Conservation (phyloP, 2,329 filamentous ascomycete species). For the Chaetomium strumarium region DNA sequence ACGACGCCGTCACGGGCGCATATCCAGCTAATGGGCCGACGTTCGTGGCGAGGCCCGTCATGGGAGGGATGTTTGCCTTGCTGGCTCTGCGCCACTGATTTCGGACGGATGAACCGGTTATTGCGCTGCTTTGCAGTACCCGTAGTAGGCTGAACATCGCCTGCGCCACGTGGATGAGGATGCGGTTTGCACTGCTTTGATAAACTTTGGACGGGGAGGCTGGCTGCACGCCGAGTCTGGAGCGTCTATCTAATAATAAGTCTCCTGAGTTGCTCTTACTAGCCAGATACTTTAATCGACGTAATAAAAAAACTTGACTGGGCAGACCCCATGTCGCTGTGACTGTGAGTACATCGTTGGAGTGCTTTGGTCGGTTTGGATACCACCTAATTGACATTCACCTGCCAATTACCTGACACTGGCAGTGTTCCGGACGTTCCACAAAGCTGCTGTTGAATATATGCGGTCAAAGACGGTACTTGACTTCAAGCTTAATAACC, state of each 20-base stretch:
- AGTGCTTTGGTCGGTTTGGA: too few species aligned
- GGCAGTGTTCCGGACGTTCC: too few species aligned
- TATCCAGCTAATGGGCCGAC: slow-evolving; percentile 50
- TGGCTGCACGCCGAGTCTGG: not conserved
- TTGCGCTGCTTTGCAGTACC: not conserved
- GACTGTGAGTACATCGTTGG: too few species aligned
- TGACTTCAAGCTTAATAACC: too few species aligned
- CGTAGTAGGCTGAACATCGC: not conserved
- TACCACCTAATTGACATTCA: too few species aligned
- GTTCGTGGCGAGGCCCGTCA: slow-evolving; percentile 74
- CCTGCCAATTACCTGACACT: too few species aligned
- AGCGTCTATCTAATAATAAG: not conserved
- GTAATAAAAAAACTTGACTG: too few species aligned
- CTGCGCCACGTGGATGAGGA: not conserved
- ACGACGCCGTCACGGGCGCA: slow-evolving; percentile 63
- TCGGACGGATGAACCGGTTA: not conserved
- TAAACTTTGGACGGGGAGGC: not conserved
- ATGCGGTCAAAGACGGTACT: too few species aligned
- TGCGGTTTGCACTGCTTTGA: slow-evolving; percentile 7
- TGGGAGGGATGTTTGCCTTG: slow-evolving; percentile 74
- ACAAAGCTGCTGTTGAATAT: too few species aligned
- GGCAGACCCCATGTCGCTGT: too few species aligned
- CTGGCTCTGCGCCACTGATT: slow-evolving; percentile 50
- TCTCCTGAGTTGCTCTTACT: not conserved
- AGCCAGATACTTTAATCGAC: not conserved